These are phyloP conservation scores for Diaporthe aspalathi DNA, from an alignment of 2,329 filamentous ascomycete genomes.

Conservation along the genomic window DNA sequence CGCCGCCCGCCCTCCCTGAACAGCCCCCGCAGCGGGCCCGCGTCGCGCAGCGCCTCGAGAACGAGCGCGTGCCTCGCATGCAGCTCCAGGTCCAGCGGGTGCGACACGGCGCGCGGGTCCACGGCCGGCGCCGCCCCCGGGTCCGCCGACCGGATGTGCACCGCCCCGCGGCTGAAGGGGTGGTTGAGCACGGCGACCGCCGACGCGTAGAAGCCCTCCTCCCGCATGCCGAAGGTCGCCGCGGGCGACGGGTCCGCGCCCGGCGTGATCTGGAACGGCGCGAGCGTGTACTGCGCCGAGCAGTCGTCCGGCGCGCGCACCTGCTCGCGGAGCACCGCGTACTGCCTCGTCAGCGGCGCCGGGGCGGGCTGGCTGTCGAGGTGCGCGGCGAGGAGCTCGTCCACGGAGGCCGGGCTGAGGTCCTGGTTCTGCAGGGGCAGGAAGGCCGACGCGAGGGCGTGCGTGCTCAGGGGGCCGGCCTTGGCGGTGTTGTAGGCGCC, in stretches of 20 bases:
- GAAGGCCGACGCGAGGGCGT: slow-evolving; percentile 43
- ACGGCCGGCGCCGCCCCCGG: slow-evolving; percentile 58
- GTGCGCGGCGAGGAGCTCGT: neutral
- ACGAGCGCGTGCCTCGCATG: slow-evolving; percentile 57
- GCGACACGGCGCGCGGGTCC: slow-evolving; percentile 64
- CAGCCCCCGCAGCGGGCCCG: slow-evolving; percentile 52
- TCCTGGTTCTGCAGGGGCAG: slow-evolving; percentile 28
- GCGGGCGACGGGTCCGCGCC: slow-evolving; percentile 1
- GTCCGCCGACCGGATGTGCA: slow-evolving; percentile 61
- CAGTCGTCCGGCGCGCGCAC: slow-evolving; percentile 25
- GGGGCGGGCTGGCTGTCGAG: neutral
- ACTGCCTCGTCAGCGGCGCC: neutral
- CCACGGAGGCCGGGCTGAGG: neutral
- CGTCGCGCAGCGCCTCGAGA: slow-evolving; percentile 52
- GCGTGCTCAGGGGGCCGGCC: slow-evolving; percentile 45
- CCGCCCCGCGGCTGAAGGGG: slow-evolving; percentile 65
- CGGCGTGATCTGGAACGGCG: slow-evolving; percentile 32
- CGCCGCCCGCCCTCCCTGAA: slow-evolving; percentile 46
- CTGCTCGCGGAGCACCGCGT: slow-evolving; percentile 30
- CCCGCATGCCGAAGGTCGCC: slow-evolving; percentile 3
- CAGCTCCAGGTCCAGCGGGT: slow-evolving; percentile 58
- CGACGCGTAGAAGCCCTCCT: slow-evolving; percentile 54
- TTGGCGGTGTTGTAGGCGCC: slow-evolving; percentile 46
- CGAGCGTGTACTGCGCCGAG: slow-evolving; percentile 27
- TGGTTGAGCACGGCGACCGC: slow-evolving; percentile 66